phyloP scores from a whole-genome alignment of 2,329 filamentous ascomycete genomes.

The Graphilbum sp. region DNA sequence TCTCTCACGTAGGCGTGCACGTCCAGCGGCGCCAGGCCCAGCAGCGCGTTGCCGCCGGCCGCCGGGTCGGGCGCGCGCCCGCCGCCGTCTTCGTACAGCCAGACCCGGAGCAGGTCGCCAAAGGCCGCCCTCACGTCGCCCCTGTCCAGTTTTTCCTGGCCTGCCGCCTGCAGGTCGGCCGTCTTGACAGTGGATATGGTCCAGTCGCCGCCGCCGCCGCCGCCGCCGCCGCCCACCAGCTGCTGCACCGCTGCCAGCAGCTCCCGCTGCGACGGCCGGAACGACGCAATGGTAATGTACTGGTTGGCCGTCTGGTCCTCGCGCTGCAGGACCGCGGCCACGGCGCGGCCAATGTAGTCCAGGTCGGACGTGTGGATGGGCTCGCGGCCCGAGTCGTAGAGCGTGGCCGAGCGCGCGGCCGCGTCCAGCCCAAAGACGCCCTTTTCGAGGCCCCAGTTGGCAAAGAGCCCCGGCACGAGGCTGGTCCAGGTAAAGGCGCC shows the following conservation, averaged over 20 bases:
- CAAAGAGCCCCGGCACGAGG: conserved; percentile 15
- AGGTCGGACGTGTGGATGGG: conserved; percentile 12
- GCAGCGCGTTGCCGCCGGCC: conserved; percentile 13
- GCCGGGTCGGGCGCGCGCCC: conserved; percentile 12
- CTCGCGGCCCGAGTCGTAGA: conserved; percentile 14
- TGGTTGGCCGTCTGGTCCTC: conserved; percentile 21
- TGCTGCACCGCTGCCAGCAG: conserved; percentile 36
- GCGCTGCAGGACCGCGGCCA: conserved; percentile 12
- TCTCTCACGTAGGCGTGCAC: conserved; percentile 5
- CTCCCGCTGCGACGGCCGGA: conserved; percentile 40
- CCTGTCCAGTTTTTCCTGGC: conserved; percentile 22
- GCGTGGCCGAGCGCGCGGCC: conserved; percentile 18
- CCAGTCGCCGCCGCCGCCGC: too few species aligned
- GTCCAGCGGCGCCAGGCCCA: conserved; percentile 11
- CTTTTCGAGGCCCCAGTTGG: conserved; percentile 25
- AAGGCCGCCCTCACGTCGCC: conserved; percentile 22
- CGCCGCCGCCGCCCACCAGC: conserved; percentile 25
- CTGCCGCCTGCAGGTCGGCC: conserved; percentile 19
- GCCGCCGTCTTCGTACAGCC: conserved; percentile 20
- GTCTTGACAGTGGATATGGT: too few species aligned
- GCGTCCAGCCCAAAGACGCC: conserved; percentile 27
- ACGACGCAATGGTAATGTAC: conserved; percentile 37
- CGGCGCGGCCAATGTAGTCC: conserved; percentile 12
- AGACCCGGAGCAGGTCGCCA: conserved; percentile 12
- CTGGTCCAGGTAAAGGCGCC: conserved; percentile 14